A percentile compares a stretch with the other conserved stretches of the same genome.
Evolutionary conservation across 169 alveolate genomes (phyloP).

Genomic region (Babesia microti): DNA sequence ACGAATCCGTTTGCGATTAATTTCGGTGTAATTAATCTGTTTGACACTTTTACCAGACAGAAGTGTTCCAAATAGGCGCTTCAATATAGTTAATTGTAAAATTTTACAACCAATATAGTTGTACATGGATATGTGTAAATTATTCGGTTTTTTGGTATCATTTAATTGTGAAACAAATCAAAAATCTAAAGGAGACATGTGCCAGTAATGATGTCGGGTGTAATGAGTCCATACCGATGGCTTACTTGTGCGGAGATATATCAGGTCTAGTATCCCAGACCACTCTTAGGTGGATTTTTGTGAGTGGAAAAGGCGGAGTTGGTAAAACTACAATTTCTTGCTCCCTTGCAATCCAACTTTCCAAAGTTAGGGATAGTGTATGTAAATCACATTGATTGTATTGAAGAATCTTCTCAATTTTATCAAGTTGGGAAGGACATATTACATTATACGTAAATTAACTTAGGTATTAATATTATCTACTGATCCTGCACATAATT

Average conservation of each 20-base stretch:
- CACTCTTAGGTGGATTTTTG: slow-evolving; percentile 93
- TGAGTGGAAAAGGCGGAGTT: slow-evolving; percentile 99
- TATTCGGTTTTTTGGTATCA: too few species aligned
- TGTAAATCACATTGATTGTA: slow-evolving; percentile 1
- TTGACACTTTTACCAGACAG: too few species aligned
- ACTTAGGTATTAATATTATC: slow-evolving; percentile 87
- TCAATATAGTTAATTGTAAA: too few species aligned
- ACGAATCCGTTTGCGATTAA: too few species aligned
- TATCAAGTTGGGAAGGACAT: neutral
- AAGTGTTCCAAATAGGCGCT: too few species aligned
- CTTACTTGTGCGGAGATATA: slow-evolving; percentile 24
- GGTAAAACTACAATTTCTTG: slow-evolving; percentile 98
- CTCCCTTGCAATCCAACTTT: slow-evolving; percentile 83
- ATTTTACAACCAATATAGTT: too few species aligned
- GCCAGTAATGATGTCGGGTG: too few species aligned
- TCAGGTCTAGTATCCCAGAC: slow-evolving; percentile 29
- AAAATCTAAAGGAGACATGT: too few species aligned
- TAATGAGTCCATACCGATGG: neutral
- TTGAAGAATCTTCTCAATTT: neutral
- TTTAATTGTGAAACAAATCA: too few species aligned
- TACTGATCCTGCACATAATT: slow-evolving; percentile 99
- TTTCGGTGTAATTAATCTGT: too few species aligned
- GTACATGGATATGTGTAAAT: too few species aligned
- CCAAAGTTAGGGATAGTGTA: slow-evolving; percentile 85
- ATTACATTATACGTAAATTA: neutral